These are phyloP conservation scores for Triticum timopheevii DNA, from an alignment of 176 grass and related monocot genomes.

Conservation along the genomic window DNA sequence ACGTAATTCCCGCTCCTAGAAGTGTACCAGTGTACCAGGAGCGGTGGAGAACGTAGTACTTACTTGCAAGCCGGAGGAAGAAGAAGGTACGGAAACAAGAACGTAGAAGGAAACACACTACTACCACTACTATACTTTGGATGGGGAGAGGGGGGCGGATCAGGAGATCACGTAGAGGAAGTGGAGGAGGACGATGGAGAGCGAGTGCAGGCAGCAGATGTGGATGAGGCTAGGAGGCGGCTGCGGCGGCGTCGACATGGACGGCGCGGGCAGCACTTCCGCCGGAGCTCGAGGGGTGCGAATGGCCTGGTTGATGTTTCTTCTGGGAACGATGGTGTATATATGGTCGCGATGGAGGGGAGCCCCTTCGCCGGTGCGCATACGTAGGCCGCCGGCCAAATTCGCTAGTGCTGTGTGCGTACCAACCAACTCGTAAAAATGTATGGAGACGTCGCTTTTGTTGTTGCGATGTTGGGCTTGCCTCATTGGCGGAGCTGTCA, in stretches of 20 bases:
- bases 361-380: not conserved
- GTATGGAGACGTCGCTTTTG: not conserved
- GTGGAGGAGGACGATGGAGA: slow-evolving; percentile 91
- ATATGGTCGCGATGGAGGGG: not conserved
- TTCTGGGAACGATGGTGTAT: not conserved
- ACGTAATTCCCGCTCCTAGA: not conserved
- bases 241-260: slow-evolving; percentile 45
- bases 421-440: slow-evolving; percentile 27
- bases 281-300: not conserved
- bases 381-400: slow-evolving; percentile 4
- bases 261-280: not conserved
- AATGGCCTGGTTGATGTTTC: not conserved
- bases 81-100: slow-evolving; percentile 6
- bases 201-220: slow-evolving; percentile 84
- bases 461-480: not conserved
- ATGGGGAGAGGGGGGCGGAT: not conserved
- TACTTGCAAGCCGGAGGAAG: not conserved
- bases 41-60: not conserved
- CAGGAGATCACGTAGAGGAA: slow-evolving; percentile 92
- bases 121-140: slow-evolving; percentile 23
- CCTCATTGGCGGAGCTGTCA: not conserved
- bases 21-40: not conserved
- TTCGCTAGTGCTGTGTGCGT: slow-evolving; percentile 6
- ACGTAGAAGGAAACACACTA: slow-evolving; percentile 4
- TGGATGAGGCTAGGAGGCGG: slow-evolving; percentile 38